Evolutionary conservation across 495 filamentous ascomycete species (phyloP), one percentile per base, ranked within the genome.

Genomic region (Penicillium subrubescens): DNA sequence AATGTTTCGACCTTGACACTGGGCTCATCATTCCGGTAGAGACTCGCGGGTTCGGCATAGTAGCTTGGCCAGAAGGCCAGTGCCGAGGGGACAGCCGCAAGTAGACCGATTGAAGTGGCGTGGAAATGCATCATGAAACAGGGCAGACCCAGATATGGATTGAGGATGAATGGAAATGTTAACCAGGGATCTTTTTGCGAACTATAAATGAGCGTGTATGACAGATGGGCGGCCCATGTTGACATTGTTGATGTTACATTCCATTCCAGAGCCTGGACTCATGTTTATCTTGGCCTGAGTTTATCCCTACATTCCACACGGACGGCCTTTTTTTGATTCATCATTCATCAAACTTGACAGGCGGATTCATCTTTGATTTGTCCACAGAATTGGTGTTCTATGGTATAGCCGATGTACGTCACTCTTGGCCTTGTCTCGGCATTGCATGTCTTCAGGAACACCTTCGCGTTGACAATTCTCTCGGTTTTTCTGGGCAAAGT

Each of bases 1-100:
- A 76, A 57, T 1, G 74, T 77, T 46, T 71, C 61, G 2, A 73
- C 61, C 34, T 66, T 39, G 4, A 71, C 68, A 5, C 61, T 50
- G 7, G 68, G 66, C 63, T 65, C 19, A 10, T 62, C 34, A n/a
- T 73, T 71, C 27, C 25, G 11, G 23, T 54, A 67, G 0, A 60
- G 52, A 3, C 27, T 63, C 25, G 23, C 39, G 0, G 37, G 8
- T 23, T 55, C 37, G 12, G 51, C 19, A 29, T 62, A 57, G 12
- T 48, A 60, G 0, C 31, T 5, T 19, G 67, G 60, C 63, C 48
- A 68, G 1, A 57, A 66, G 14, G 65, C 71, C 1, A 67, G 41
- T 7, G 57, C 61, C 15, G 44, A 33, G 33, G 71, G 68, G 8
- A 69, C 10, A 12, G 53, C 5, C 0, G 63, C 68, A 25, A 73